Evolutionary conservation across 176 grass and related monocot species (phyloP).

Genomic region (Oryza brachyantha): DNA sequence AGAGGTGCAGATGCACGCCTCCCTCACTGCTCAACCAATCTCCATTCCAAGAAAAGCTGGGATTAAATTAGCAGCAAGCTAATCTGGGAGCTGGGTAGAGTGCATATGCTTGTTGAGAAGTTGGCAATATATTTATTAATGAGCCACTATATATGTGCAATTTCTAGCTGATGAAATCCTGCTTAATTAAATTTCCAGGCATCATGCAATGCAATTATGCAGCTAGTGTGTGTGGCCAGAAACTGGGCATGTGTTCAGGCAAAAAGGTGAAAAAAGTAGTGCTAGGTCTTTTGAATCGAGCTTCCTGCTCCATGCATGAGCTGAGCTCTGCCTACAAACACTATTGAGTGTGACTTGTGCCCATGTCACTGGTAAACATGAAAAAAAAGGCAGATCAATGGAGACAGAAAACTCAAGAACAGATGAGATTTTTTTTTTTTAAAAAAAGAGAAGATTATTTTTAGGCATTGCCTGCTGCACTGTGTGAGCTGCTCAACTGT

Average conservation of each 20-base stretch:
- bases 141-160: no score
- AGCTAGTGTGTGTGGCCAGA: neutral
- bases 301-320: neutral
- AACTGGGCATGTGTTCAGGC: constrained; percentile 12
- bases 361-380: neutral
- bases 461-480: neutral
- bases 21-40: constrained; percentile 42
- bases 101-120: no score
- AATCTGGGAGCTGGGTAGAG: neutral
- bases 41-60: constrained; percentile 33
- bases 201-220: constrained; percentile 1
- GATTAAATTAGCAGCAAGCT: neutral
- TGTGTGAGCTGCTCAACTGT: neutral
- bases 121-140: no score
- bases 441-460: neutral
- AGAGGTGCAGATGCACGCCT: constrained; percentile 26
- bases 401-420: constrained; percentile 3
- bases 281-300: constrained; percentile 6
- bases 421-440: no score
- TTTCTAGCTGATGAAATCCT: constrained; percentile 6
- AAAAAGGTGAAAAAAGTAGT: constrained; percentile 18
- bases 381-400: neutral
- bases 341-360: neutral
- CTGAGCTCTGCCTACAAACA: neutral
- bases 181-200: constrained; percentile 2